phyloP scores from a whole-genome alignment of 176 grass and related monocot species.

The Otatea glauca region DNA sequence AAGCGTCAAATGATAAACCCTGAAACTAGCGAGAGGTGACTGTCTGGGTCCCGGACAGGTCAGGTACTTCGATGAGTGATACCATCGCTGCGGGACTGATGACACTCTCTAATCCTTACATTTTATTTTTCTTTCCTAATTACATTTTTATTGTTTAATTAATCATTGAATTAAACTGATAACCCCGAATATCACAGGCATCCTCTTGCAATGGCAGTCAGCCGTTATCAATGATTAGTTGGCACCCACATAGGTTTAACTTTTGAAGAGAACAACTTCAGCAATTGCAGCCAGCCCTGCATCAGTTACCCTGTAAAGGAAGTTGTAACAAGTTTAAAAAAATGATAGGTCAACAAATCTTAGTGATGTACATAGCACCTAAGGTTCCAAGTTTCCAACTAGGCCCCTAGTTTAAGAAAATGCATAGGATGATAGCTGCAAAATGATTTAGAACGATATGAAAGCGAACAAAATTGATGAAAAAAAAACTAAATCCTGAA shows the following conservation, averaged over 20 bases:
- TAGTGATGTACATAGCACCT: neutral
- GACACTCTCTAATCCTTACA: too few species aligned
- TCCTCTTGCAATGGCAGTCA: slow-evolving; percentile 73
- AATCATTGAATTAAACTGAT: too few species aligned
- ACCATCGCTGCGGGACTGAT: too few species aligned
- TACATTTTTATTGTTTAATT: too few species aligned
- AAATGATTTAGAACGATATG: neutral
- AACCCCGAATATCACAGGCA: too few species aligned
- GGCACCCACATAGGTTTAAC: slow-evolving; percentile 73
- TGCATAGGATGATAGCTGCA: neutral
- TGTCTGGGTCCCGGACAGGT: too few species aligned
- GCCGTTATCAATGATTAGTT: slow-evolving; percentile 68
- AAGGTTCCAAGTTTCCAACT: neutral
- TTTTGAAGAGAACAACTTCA: slow-evolving; percentile 65
- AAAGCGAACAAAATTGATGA: neutral
- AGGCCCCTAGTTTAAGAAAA: neutral
- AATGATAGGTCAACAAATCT: slow-evolving; percentile 24
- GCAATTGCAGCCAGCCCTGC: slow-evolving; percentile 69
- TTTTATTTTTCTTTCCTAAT: too few species aligned
- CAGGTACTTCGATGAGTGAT: too few species aligned
- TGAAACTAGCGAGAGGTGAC: too few species aligned
- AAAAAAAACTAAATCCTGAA: neutral
- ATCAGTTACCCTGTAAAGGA: slow-evolving; percentile 68
- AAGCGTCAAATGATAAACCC: too few species aligned
- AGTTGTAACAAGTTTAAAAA: slow-evolving; percentile 15